Base-by-base conservation (phyloP, 306 rosid genomes). In the Ormosia semicastrata region DNA sequence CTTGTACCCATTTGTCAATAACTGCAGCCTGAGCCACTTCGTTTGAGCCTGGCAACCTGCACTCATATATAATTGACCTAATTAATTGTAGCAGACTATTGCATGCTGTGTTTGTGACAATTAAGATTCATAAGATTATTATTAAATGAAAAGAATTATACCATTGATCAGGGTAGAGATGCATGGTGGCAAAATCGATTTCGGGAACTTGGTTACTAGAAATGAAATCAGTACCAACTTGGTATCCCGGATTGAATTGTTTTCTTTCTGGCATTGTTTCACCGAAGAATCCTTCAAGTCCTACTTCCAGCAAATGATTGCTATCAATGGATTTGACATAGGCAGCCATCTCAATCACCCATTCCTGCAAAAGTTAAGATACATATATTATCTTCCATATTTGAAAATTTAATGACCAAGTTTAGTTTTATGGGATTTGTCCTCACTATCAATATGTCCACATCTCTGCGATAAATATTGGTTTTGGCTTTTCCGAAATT, bases 231-330 rank as follows among this genome's bases (percentile, higher is more conserved):
- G 85, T 83, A 29, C 87, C 85, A 66, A 71, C 80, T 71, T 56
- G 75, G 66, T 65, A 76, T 7, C 85, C 83, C 2, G 89, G 87
- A 66, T 83, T 86, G n/a, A 75, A 10, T 40, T 82, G 82, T 68
- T 71, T 81, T 39, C 41, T 80, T 13, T 53, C 65, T 2, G 72
- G 84, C 59, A 49, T 40, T 44, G 89, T 49, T 75, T 86, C 80
- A 11, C 85, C 87, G n/a, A 83, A 87, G 70, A 83, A 87, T 13
- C 87, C 90, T 81, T 84, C 90, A 0, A 87, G 78, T 47, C 87
- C 90, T 15, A 83, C 37, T 66, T 87, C 86, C 8, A 87, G 39
- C 60, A 87, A 43, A 64, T 87, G 87, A 6, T 62, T 83, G 3
- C 33, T 64, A 30, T 86, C 89, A 62, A 83, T 76, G 78, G 83